Conservation (phyloP, 495 filamentous ascomycete species). For the Penicillium parvum region DNA sequence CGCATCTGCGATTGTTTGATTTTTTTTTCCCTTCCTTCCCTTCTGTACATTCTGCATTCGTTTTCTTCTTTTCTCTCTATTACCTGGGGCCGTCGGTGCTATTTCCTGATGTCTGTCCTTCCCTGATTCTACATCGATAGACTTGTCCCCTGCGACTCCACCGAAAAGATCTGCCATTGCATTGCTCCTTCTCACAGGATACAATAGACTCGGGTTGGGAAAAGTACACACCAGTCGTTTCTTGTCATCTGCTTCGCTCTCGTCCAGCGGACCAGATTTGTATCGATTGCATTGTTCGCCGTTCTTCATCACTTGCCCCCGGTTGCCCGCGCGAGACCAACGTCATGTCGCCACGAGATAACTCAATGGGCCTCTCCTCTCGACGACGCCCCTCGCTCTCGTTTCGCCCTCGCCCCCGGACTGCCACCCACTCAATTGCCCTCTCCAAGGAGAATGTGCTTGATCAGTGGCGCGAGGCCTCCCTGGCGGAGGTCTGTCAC, state of each 20-base stretch:
- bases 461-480: slow-evolving; percentile 27
- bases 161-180: slow-evolving; percentile 1
- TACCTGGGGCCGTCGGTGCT: slow-evolving; percentile 7
- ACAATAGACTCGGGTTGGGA: slow-evolving; percentile 6
- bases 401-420: slow-evolving; percentile 34
- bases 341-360: slow-evolving; percentile 39
- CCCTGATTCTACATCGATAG: slow-evolving; percentile 7
- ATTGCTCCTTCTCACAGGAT: slow-evolving; percentile 1
- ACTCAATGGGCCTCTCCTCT: slow-evolving; percentile 15
- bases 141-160: slow-evolving; percentile 3
- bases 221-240: slow-evolving; percentile 13
- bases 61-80: slow-evolving; percentile 8
- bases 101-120: slow-evolving; percentile 10
- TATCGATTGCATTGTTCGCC: too few species aligned
- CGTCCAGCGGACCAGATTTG: too few species aligned
- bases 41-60: slow-evolving; percentile 7
- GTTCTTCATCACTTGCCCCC: background rate
- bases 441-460: slow-evolving; percentile 19
- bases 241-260: background rate
- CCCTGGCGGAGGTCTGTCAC: slow-evolving; percentile 25
- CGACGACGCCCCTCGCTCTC: slow-evolving; percentile 39
- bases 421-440: slow-evolving; percentile 21
- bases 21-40: slow-evolving; percentile 9
- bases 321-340: background rate
- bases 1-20: slow-evolving; percentile 13